Evolutionary conservation across 352 stramenopile species (phyloP).

Genomic region (Phytophthora pseudosyringae): DNA sequence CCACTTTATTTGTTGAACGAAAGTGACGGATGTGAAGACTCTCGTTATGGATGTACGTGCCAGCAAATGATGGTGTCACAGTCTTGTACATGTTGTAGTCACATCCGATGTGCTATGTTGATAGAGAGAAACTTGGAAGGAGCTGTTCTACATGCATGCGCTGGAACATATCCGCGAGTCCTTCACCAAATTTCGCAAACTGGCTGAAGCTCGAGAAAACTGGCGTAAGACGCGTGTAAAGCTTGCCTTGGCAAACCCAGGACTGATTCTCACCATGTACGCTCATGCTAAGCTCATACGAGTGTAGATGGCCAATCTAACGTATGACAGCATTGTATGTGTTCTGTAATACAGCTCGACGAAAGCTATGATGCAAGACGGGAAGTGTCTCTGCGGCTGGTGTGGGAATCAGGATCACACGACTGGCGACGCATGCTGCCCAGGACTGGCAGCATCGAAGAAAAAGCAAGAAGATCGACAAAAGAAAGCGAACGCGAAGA

Average conservation of each 20-base stretch:
- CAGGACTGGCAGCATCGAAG: constrained; percentile 52
- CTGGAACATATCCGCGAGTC: constrained; percentile 69
- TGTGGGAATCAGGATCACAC: constrained; percentile 78
- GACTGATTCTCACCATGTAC: constrained; percentile 76
- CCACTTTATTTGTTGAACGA: constrained; percentile 4
- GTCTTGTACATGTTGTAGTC: not conserved
- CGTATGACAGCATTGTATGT: too few species aligned
- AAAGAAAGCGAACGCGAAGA: constrained; percentile 63
- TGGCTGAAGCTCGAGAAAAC: constrained; percentile 72
- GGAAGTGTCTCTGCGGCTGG: constrained; percentile 83
- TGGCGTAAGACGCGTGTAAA: constrained; percentile 83
- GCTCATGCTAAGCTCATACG: not conserved
- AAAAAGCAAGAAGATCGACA: constrained; percentile 53
- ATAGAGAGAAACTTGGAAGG: constrained; percentile 80
- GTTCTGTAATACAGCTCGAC: constrained; percentile 53
- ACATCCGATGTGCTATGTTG: not conserved
- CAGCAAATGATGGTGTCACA: not conserved
- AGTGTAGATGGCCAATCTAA: too few species aligned
- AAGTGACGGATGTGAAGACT: constrained; percentile 79
- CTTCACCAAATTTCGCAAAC: constrained; percentile 58
- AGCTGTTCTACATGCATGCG: constrained; percentile 79
- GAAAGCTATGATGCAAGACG: constrained; percentile 86
- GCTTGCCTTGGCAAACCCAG: constrained; percentile 71
- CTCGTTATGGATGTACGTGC: constrained; percentile 79
- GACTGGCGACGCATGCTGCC: constrained; percentile 60